Base-by-base conservation (phyloP, 192 early-diverging fungal genomes). In the Coemansia umbellata region DNA sequence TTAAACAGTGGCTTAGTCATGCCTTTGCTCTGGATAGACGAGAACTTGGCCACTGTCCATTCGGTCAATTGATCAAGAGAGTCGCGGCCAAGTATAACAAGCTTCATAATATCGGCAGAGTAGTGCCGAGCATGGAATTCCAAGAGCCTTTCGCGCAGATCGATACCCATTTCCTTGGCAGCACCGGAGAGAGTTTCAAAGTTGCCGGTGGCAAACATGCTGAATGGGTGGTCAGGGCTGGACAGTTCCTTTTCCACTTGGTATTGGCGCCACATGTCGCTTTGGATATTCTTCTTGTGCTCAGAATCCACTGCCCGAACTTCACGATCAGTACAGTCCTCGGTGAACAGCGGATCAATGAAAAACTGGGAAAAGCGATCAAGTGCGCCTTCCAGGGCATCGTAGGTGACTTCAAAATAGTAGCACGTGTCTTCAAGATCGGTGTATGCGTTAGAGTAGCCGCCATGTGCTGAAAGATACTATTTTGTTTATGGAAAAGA, bases 281-380 rank as follows among this genome's bases (percentile, higher is more conserved):
- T 82, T 66, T 95, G 93, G n/a, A 91, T 60, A 70, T 97, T 96
- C 65, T 92, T 92, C 55, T 94, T 92, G 79, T 94, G 90, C 60
- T 98, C 95, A 3, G 95, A 96, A 74, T 99, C 93, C 5, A 99
- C 93, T 0, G 96, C 96, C 5, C 82, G 76, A 57, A 97, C 72
- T 74, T 99, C 96, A 41, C 94, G 84, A 36, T 99, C 96, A 10
- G 88, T 93, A 64, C 91, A 93, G 47, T 81, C 82, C 15, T 85
- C 84, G 23, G 82, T 80, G 71, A 97, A 97, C 40, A 94, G 82
- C 30, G 96, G 94, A 21, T 80, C 77, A 27, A 94, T 91, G 58
- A 99, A 99, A 67, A 97, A 99, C 63, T 94, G 88, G 8, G 92
- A 82, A 61, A 93, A 93, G 28, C 89, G 77, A 53, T 87, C 87